Base-by-base conservation (phyloP, 2,329 filamentous ascomycete species). In the Chaetomium strumarium region DNA sequence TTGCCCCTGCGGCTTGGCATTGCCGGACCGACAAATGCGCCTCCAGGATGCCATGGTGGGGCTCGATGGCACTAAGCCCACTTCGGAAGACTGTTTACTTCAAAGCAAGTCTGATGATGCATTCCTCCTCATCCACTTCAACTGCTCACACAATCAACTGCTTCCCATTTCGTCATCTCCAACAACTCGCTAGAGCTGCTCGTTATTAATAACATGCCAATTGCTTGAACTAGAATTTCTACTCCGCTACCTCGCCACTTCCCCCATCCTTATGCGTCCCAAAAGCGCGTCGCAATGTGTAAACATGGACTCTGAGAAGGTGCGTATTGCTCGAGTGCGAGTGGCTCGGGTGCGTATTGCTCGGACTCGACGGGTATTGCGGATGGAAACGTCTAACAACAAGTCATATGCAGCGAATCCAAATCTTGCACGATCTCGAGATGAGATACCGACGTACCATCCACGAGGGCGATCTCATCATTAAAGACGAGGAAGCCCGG, bases 401-500 rank as follows among this genome's bases (percentile, higher is more conserved):
- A 16, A 37, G 7, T n/a, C 34, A n/a, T n/a, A 37, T n/a, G 7
- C 46, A 81, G 78, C 72, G 71, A 53, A 65, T 68, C 52, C 68
- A 73, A 53, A 67, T 67, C 29, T 70, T 79, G 34, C 76, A 78
- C 58, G 68, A 75, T 20, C 77, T 90, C 49, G 88, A 95, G 66
- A 71, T 86, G 55, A 80, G 80, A 61, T 88, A 91, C 66, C 81
- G 86, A 59, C 76, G 78, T 55, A 79, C 78, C 58, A 70, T 80
- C 50, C 82, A 85, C 60, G 75, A 83, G 50, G 79, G 86, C 34
- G 79, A 88, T 49, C 73, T 85, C 11, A 75, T 95, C 51, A 72
- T 81, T 59, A 87, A 88, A 62, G 83, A 90, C 58, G 91, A 97
- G 67, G 81, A 85, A 55, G 75, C 81, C 37, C 83, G 91, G 44